Conservation (phyloP, 2,329 filamentous ascomycete genomes). For the Hypoxylon sp. region DNA sequence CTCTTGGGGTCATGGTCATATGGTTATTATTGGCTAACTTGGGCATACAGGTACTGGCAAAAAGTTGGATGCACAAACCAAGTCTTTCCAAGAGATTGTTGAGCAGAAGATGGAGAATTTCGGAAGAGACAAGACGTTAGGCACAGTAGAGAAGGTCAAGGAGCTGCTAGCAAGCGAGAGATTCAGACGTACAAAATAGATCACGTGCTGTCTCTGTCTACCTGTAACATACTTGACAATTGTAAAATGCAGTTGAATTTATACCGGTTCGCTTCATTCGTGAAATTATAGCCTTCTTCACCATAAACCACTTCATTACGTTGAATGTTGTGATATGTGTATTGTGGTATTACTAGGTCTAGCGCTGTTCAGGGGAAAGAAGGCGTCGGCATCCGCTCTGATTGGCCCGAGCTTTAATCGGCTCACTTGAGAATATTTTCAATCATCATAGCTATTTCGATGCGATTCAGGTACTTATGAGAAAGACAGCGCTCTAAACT, state of each 20-base stretch:
- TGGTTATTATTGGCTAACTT: constrained; percentile 35
- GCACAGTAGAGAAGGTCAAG: constrained; percentile 69
- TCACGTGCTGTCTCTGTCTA: constrained; percentile 36
- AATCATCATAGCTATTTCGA: constrained; percentile 23
- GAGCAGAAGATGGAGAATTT: constrained; percentile 70
- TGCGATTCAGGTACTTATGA: not conserved
- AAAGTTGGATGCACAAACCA: constrained; percentile 60
- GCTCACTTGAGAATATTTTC: constrained; percentile 44
- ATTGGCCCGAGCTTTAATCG: constrained; percentile 46
- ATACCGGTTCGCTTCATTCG: constrained; percentile 30
- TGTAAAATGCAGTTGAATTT: constrained; percentile 44
- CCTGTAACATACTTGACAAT: constrained; percentile 30
- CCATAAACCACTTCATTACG: not conserved
- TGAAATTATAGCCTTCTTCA: not conserved
- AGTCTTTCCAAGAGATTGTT: constrained; percentile 59
- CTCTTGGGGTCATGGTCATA: not conserved
- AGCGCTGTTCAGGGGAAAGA: not conserved
- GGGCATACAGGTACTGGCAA: constrained; percentile 63
- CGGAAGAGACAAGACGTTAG: constrained; percentile 65
- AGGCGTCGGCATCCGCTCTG: constrained; percentile 4
- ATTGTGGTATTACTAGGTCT: not conserved
- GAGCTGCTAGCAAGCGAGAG: constrained; percentile 69
- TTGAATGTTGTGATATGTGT: not conserved
- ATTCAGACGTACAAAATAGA: constrained; percentile 58
- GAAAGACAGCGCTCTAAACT: not conserved